These are phyloP conservation scores for Apiotrichum akiyoshidainum DNA, from an alignment of 1,284 basidiomycete species.

Conservation along the genomic window DNA sequence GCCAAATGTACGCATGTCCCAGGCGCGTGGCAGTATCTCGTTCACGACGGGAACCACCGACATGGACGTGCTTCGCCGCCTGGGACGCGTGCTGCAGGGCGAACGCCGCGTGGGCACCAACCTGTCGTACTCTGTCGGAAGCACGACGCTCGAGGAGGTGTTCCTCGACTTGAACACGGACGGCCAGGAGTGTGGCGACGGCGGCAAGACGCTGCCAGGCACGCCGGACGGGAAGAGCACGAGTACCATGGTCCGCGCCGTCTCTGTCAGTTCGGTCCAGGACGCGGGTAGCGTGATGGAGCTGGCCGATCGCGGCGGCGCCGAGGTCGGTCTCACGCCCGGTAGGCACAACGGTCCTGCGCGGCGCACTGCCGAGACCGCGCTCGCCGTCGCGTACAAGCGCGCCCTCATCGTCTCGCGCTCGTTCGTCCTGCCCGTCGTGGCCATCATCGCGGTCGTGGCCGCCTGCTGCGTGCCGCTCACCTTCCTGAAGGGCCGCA, in stretches of 20 bases:
- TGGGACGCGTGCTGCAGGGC: slow-evolving; percentile 53
- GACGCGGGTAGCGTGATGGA: too few relatives aligned
- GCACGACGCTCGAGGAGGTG: slow-evolving; percentile 73
- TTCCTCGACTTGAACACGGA: slow-evolving; percentile 66
- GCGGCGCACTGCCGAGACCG: slow-evolving; percentile 1
- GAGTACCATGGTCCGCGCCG: not conserved
- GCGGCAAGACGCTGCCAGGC: not conserved
- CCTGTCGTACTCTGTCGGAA: slow-evolving; percentile 62
- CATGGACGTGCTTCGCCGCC: slow-evolving; percentile 58
- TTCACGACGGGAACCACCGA: slow-evolving; percentile 50
- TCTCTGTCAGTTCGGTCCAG: not conserved
- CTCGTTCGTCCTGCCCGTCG: slow-evolving; percentile 64
- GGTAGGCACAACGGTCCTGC: not conserved
- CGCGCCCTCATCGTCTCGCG: slow-evolving; percentile 63
- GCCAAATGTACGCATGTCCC: slow-evolving; percentile 12
- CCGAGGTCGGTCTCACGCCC: slow-evolving; percentile 3
- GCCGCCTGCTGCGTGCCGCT: slow-evolving; percentile 64
- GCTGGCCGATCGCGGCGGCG: not conserved
- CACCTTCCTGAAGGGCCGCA: slow-evolving; percentile 59
- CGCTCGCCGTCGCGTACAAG: slow-evolving; percentile 67
- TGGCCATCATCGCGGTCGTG: slow-evolving; percentile 63
- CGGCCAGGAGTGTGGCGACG: slow-evolving; percentile 7
- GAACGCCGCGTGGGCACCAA: not conserved
- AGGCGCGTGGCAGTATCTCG: not conserved
- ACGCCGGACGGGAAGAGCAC: not conserved